Evolutionary conservation across 805 yeast species (phyloP).

Genomic region (Candida ovalis): DNA sequence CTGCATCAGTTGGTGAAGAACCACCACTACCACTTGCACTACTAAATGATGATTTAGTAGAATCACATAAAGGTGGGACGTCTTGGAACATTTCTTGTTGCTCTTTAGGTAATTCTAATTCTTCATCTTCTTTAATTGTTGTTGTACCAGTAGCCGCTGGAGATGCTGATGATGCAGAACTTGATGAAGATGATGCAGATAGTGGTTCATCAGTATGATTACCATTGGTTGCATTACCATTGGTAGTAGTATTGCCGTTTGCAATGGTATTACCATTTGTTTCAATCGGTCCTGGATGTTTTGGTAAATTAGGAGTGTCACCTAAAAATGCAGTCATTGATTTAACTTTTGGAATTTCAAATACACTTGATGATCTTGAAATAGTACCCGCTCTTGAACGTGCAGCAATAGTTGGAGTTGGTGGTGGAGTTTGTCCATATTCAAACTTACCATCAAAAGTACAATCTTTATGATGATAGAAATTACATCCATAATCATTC

Average conservation of each 20-base stretch:
- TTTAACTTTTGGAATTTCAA: neutral
- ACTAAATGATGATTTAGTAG: neutral
- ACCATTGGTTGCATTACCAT: neutral
- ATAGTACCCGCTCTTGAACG: neutral
- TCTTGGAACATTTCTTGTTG: neutral
- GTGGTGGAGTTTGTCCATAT: slow-evolving; percentile 15
- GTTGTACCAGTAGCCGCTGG: neutral
- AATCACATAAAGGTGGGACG: neutral
- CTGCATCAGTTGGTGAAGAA: slow-evolving; percentile 4
- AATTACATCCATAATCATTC: slow-evolving; percentile 27
- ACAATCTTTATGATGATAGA: slow-evolving; percentile 19
- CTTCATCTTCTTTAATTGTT: slow-evolving; percentile 12
- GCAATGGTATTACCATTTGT: neutral
- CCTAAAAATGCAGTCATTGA: slow-evolving; percentile 3
- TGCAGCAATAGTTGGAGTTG: neutral
- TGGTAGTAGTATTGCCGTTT: neutral
- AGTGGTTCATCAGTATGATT: neutral
- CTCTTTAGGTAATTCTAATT: slow-evolving; percentile 1
- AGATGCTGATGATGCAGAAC: neutral
- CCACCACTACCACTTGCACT: neutral
- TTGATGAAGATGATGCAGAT: neutral
- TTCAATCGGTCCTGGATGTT: neutral
- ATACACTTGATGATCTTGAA: neutral
- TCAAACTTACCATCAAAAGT: slow-evolving; percentile 17
- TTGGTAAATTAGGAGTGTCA: neutral